Evolutionary conservation across 495 filamentous ascomycete genomes (phyloP), one percentile per base, ranked within the genome.

Genomic region (Viridothelium virens): DNA sequence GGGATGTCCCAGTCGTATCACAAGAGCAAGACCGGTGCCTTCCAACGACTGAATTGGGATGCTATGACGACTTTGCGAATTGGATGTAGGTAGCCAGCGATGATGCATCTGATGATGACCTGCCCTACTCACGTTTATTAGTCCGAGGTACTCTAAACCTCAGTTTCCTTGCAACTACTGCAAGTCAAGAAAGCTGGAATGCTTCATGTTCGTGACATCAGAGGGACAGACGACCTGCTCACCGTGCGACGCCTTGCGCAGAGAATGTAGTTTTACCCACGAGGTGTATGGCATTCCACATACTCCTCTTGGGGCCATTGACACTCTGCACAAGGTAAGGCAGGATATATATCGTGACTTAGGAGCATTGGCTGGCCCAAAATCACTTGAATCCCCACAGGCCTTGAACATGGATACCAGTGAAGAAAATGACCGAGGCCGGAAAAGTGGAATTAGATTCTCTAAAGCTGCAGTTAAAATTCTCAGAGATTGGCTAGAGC

Each of bases 401-500:
- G 78, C 63, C 69, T 73, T 56, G 25, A 73, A 74, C 61, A 69
- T 75, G 14, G 75, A 80, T 67, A 76, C 81, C 18, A 67, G 69
- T 39, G 71, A 75, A 63, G 68, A 63, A n/a, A 69, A 66, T 33
- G 74, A 69, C 67, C 65, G 80, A 76, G 67, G 66, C 70, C 70
- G 68, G 73, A 80, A 79, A 63, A 79, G 66, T 61, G 87, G 83
- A 47, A 81, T 84, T 37, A 81, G 90, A 31, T 88, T 94, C 74
- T 87, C 89, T 2, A 81, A 87, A 67, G 85, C 89, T 68, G 85
- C 88, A 2, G 80, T 91, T 67, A 88, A 86, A 67, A 83, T 89
- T 66, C 77, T 95, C 63, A 90, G 91, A 76, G 83, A 84, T 69
- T 95, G 91, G 91, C 81, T 93, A 16, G 82, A 85, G 2, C 84